Evolutionary conservation across 768 basidiomycete genomes (phyloP).

Genomic region (Kwoniella sp.): DNA sequence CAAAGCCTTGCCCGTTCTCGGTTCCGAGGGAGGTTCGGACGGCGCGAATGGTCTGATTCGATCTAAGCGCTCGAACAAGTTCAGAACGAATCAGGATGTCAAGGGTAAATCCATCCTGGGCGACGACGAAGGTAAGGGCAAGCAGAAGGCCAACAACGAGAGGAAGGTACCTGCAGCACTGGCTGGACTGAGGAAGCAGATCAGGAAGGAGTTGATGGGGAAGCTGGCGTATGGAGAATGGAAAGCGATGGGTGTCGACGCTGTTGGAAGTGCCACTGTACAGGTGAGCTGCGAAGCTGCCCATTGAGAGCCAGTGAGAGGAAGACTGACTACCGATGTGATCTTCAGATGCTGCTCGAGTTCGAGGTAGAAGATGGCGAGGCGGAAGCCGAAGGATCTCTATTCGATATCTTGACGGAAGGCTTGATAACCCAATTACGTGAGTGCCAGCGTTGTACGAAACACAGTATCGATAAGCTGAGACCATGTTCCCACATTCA

Average conservation of each 20-base stretch:
- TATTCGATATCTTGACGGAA: constrained; percentile 78
- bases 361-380: constrained; percentile 72
- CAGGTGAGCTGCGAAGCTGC: constrained; percentile 42
- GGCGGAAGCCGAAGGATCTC: constrained; percentile 66
- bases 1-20: constrained; percentile 56
- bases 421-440: constrained; percentile 71
- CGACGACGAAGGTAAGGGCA: constrained; percentile 48
- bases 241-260: constrained; percentile 52
- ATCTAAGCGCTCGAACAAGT: constrained; percentile 82
- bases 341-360: constrained; percentile 72
- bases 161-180: constrained; percentile 62
- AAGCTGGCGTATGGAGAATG: constrained; percentile 47
- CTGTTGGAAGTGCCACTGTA: constrained; percentile 51
- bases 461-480: not conserved
- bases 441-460: constrained; percentile 57
- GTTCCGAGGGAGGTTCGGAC: constrained; percentile 39
- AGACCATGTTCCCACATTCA: not conserved
- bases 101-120: constrained; percentile 75
- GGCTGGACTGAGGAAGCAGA: constrained; percentile 60
- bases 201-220: constrained; percentile 60
- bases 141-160: constrained; percentile 26
- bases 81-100: constrained; percentile 76
- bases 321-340: not conserved
- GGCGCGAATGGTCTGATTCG: constrained; percentile 60
- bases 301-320: constrained; percentile 1